Conservation (phyloP, 768 basidiomycete genomes). For the Naganishia friedmannii region DNA sequence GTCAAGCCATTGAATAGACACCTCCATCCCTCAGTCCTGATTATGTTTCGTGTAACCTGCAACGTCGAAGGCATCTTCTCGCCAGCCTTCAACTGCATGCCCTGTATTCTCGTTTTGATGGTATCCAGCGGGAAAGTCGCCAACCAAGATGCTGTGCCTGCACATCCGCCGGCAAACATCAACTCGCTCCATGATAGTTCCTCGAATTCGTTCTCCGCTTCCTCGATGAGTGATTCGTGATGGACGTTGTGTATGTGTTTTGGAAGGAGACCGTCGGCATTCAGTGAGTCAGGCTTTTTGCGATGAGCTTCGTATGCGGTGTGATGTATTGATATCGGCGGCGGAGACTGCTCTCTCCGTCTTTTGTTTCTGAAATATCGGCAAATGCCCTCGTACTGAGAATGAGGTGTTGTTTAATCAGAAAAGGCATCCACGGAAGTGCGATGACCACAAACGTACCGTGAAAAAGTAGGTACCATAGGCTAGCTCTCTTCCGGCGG, state of each 20-base stretch:
- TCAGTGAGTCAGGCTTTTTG: not conserved
- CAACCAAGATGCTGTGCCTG: slow-evolving; percentile 73
- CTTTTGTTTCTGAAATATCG: slow-evolving; percentile 43
- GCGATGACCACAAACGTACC: slow-evolving; percentile 51
- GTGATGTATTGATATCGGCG: slow-evolving; percentile 22
- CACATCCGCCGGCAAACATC: slow-evolving; percentile 70
- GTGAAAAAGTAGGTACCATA: slow-evolving; percentile 83
- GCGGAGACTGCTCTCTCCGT: slow-evolving; percentile 25
- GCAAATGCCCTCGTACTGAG: slow-evolving; percentile 51
- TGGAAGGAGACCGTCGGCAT: slow-evolving; percentile 31
- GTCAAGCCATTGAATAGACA: slow-evolving; percentile 75
- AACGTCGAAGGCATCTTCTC: slow-evolving; percentile 31
- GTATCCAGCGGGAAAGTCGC: slow-evolving; percentile 84
- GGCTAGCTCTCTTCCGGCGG: slow-evolving; percentile 71
- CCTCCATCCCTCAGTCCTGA: slow-evolving; percentile 61
- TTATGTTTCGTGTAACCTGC: slow-evolving; percentile 35
- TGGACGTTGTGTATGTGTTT: slow-evolving; percentile 59
- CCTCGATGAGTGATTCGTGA: slow-evolving; percentile 54
- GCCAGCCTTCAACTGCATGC: slow-evolving; percentile 6
- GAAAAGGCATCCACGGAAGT: not conserved
- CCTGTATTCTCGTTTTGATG: slow-evolving; percentile 84
- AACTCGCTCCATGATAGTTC: slow-evolving; percentile 60
- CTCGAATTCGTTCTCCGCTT: slow-evolving; percentile 54
- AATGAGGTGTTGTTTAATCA: not conserved
- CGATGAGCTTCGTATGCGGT: slow-evolving; percentile 16